Evolutionary conservation across 257 asterid species (phyloP).

Genomic region (Solanum commersonii): DNA sequence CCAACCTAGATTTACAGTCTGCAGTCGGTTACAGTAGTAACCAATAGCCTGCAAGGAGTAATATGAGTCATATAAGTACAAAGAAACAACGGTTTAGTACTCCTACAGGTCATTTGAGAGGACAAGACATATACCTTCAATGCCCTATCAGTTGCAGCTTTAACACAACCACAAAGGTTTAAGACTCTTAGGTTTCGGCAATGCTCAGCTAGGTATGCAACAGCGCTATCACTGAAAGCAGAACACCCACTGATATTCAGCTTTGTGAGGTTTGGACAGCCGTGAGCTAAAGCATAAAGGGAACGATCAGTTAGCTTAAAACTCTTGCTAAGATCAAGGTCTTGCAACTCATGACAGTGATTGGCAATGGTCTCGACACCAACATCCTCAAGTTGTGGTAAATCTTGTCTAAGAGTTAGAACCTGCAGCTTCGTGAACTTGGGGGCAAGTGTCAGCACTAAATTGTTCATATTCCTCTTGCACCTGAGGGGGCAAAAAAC

Average conservation of each 20-base stretch:
- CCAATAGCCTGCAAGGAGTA: slow-evolving; percentile 63
- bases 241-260: slow-evolving; percentile 90
- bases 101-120: not conserved
- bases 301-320: slow-evolving; percentile 72
- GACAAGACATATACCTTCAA: slow-evolving; percentile 44
- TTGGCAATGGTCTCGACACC: slow-evolving; percentile 60
- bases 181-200: slow-evolving; percentile 60
- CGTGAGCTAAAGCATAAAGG: slow-evolving; percentile 66
- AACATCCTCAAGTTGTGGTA: slow-evolving; percentile 72
- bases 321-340: slow-evolving; percentile 91
- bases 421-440: slow-evolving; percentile 68
- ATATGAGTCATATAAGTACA: not conserved
- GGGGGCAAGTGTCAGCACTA: slow-evolving; percentile 62
- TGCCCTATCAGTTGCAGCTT: slow-evolving; percentile 81
- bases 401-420: slow-evolving; percentile 66
- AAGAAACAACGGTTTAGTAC: not conserved
- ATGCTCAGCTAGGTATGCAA: slow-evolving; percentile 58
- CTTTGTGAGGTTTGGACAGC: slow-evolving; percentile 65
- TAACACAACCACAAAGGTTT: slow-evolving; percentile 90
- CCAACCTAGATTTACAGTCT: slow-evolving; percentile 82
- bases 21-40: slow-evolving; percentile 72
- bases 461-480: slow-evolving; percentile 78
- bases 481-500: slow-evolving; percentile 42
- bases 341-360: slow-evolving; percentile 66
- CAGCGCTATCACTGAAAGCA: slow-evolving; percentile 66